phyloP scores from a whole-genome alignment of 495 filamentous ascomycete species.

The Chlorociboria aeruginascens region DNA sequence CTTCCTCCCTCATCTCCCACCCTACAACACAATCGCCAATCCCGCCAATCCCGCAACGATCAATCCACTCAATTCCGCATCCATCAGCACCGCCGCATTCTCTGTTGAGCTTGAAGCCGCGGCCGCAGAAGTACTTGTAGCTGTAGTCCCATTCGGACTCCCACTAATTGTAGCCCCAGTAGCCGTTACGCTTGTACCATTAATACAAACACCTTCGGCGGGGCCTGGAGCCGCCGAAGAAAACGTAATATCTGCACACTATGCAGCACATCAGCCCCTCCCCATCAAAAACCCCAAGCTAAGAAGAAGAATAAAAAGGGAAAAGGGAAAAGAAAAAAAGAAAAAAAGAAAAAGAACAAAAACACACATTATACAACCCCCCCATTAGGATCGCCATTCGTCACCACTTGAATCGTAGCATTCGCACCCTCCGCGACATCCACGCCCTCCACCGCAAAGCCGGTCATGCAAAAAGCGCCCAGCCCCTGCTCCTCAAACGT shows the following conservation, averaged over 20 bases:
- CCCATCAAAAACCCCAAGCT: too few relatives aligned
- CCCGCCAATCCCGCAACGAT: too few relatives aligned
- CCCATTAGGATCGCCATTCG: constrained; percentile 35
- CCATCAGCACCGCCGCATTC: too few relatives aligned
- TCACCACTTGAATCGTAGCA: constrained; percentile 53
- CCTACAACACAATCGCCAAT: too few relatives aligned
- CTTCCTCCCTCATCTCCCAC: too few relatives aligned
- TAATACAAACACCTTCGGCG: constrained; percentile 16
- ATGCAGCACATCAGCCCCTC: too few relatives aligned
- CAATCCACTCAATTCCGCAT: too few relatives aligned
- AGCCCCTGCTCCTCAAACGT: constrained; percentile 39
- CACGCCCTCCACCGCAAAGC: constrained; percentile 24
- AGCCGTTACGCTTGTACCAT: constrained; percentile 24
- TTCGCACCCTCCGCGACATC: constrained; percentile 25
- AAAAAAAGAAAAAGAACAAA: constrained; percentile 20
- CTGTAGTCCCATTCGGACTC: constrained; percentile 37
- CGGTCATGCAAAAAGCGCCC: constrained; percentile 44
- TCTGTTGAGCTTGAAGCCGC: too few relatives aligned
- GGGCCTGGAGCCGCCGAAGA: background rate
- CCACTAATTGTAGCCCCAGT: too few relatives aligned
- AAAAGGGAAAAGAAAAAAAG: constrained; percentile 19
- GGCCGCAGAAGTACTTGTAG: too few relatives aligned
- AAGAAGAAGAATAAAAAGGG: too few relatives aligned
- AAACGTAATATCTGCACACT: constrained; percentile 9
- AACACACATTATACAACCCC: constrained; percentile 37